Conservation (phyloP, 2,329 filamentous ascomycete genomes). For the Penicillium carneum region DNA sequence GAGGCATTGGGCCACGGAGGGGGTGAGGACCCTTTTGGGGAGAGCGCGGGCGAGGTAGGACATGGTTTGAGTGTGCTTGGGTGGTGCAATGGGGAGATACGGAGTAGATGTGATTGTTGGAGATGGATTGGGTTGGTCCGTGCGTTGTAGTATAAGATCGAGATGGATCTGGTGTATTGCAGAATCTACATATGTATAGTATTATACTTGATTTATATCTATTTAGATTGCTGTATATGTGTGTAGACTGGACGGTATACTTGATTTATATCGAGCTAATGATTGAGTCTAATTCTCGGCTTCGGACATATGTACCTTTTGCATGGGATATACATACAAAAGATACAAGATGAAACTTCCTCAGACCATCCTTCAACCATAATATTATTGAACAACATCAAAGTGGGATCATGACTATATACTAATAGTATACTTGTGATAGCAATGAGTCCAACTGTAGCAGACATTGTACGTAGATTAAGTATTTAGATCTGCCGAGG, state of each 20-base stretch:
- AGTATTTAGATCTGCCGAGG: too few species aligned
- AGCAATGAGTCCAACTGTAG: background rate
- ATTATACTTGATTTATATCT: background rate
- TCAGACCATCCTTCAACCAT: background rate
- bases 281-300: too few species aligned
- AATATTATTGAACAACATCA: background rate
- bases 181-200: background rate
- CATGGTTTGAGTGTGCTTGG: constrained; percentile 19
- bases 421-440: background rate
- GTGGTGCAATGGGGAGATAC: background rate
- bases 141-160: constrained; percentile 11
- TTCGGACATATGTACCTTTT: background rate
- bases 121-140: constrained; percentile 18
- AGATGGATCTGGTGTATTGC: background rate
- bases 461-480: background rate
- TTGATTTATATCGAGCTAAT: background rate
- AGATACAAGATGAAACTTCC: background rate
- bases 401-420: background rate
- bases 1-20: constrained; percentile 6
- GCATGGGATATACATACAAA: background rate
- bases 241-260: background rate
- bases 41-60: constrained; percentile 23
- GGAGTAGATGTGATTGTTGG: constrained; percentile 9
- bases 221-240: background rate
- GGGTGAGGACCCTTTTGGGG: constrained; percentile 11